phyloP scores from a whole-genome alignment of 2,329 filamentous ascomycete genomes.

The Cordyceps tenuipes region DNA sequence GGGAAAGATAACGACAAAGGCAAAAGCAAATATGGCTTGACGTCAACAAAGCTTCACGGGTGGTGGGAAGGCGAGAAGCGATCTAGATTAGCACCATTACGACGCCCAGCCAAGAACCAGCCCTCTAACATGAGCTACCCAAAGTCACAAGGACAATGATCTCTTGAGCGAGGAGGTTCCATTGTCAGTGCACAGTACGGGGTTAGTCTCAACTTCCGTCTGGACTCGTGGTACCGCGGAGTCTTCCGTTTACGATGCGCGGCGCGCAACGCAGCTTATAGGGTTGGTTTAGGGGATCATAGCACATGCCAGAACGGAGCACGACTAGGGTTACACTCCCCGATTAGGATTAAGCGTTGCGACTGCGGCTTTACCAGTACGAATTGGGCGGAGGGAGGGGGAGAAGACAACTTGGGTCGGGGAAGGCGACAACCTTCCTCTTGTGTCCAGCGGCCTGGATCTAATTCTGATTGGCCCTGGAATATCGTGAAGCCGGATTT shows the following conservation, averaged over 20 bases:
- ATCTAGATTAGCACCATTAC: neutral
- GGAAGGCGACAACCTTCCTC: too few relatives aligned
- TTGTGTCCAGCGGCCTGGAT: too few relatives aligned
- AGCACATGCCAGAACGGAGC: too few relatives aligned
- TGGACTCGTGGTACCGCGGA: neutral
- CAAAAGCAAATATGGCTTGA: neutral
- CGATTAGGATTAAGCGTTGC: too few relatives aligned
- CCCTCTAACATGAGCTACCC: neutral
- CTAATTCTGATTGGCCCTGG: too few relatives aligned
- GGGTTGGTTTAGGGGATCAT: too few relatives aligned
- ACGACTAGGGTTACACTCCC: too few relatives aligned
- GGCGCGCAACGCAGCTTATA: too few relatives aligned
- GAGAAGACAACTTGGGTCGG: too few relatives aligned
- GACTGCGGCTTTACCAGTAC: too few relatives aligned
- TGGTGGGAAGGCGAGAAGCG: neutral
- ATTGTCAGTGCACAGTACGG: neutral
- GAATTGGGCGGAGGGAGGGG: too few relatives aligned
- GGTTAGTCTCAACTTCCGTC: neutral
- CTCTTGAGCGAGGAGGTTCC: neutral
- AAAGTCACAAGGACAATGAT: neutral
- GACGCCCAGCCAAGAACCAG: neutral
- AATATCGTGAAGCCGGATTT: too few relatives aligned
- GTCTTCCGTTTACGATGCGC: neutral
- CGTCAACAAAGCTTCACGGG: neutral
- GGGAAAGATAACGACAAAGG: neutral